Base-by-base conservation (phyloP, 1,284 basidiomycete genomes). In the Inonotus hispidus region DNA sequence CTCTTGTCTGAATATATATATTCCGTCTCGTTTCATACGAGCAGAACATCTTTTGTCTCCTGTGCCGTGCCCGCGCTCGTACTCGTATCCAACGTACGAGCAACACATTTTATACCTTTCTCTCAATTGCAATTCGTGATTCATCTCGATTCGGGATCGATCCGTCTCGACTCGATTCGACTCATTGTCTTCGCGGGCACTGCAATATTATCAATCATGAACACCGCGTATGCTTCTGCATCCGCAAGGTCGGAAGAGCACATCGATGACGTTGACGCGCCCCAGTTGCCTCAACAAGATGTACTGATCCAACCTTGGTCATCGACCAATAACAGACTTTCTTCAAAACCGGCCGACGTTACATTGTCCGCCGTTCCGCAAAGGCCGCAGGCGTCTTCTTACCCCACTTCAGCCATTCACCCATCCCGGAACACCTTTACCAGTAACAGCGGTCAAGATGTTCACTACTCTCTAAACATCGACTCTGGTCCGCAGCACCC, bases 291-390 rank as follows among this genome's bases (percentile, higher is more conserved):
- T 59, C 69, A 53, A 64, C 60, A 66, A 67, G 57, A 66, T 61
- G 72, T 75, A 68, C 75, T 76, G 69, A 82, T 70, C 65, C 63
- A 62, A 62, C 65, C 76, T 61, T 73, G 77, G 66, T 73, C 71
- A 70, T 73, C 70, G 75, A 80, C 77, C 76, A 65, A 53, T 58
- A 65, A 69, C 68, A 71, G 75, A 75, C 72, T 69, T 62, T 71
- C 69, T 68, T 64, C 71, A 68, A 43, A 43, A 21, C 75, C 76
- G 79, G 76, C 71, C 73, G 74, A 74, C 69, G 68, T 68, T 62
- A 58, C 53, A 54, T 68, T 29, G 53, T 72, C 65, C 68, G 68
- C 64, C 69, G 68, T 62, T 66, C 66, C 64, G 71, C 55, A 65
- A 68, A 68, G 41, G 41, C 41, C 6, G 16, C 70, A 66, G 75